phyloP scores from a whole-genome alignment of 345 rosid species.

The Salix arbutifolia region DNA sequence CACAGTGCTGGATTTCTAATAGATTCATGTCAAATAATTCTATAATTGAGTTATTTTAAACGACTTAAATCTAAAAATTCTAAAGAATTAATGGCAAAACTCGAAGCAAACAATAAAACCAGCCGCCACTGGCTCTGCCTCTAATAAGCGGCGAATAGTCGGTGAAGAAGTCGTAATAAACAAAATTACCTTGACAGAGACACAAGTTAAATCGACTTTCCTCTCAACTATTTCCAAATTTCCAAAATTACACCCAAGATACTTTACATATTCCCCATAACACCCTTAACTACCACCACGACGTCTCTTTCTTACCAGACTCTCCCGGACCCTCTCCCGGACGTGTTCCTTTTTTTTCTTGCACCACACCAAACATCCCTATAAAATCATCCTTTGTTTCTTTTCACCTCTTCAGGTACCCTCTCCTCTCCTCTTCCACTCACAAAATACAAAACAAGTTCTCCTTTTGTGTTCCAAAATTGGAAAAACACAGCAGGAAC shows the following conservation, averaged over 20 bases:
- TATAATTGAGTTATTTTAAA: no score
- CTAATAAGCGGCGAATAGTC: conserved; percentile 6
- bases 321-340: background rate
- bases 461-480: background rate
- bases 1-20: no score
- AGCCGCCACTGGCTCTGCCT: background rate
- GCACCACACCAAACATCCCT: background rate
- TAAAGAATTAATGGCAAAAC: no score
- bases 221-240: background rate
- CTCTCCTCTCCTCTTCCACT: background rate
- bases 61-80: no score
- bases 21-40: no score
- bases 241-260: background rate
- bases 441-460: background rate
- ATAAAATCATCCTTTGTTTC: background rate
- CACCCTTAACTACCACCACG: conserved; percentile 11
- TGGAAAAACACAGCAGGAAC: background rate
- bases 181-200: background rate
- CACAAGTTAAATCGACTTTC: background rate
- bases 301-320: background rate
- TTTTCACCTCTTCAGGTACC: background rate
- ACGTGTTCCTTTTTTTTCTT: background rate
- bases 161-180: background rate
- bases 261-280: background rate
- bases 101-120: background rate